Evolutionary conservation across 208 protist genomes (phyloP), one percentile per base, ranked within the genome.

Genomic region (Herpetomonas samuelpessoai): DNA sequence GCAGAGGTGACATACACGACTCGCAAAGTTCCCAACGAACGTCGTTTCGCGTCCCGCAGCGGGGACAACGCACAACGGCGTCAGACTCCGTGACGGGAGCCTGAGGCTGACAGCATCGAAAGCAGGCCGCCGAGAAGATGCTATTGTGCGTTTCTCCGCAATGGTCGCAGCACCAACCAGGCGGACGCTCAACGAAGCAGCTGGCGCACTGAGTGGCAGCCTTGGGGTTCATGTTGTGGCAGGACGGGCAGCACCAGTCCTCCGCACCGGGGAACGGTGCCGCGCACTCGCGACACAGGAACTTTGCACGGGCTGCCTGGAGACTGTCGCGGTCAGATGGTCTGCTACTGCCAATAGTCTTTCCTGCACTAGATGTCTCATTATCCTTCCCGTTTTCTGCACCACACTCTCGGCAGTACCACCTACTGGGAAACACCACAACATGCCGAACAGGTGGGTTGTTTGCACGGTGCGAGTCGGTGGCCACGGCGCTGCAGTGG

Each of bases 1-100:
- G 52, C 24, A 77, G 39, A 10, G 68, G 83, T 47, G 64, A 57
- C 73, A 77, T 44, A 22, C 87, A 93, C 53, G 57, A 75, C 46
- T 71, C 63, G 55, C 88, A 95, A 48, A 95, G 62, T 60, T 95
- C 84, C 84, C 84, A 95, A 16, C 84, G 80, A 18, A 78, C 74
- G 59, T 91, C 88, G 57, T 92, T 91, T 25, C 68, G 78, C 16
- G 71, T 68, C 10, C 48, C 35, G 48, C 88, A 95, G 2, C 28
- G 41, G 4, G 41, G 14, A 64, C 88, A 95, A 26, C 55, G 56
- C 31, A 75, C 47, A 0, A 85, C 53, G 7, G 70, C 68, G 39
- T 86, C 73, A 14, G 70, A 91, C 0, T 63, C 38, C 2, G 57
- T 39, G 50, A 68, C 62, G 14, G 46, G 30, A 18, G 12, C 21